Evolutionary conservation across 371 early-diverging fungal genomes (phyloP).

Genomic region (Mortierella sp.): DNA sequence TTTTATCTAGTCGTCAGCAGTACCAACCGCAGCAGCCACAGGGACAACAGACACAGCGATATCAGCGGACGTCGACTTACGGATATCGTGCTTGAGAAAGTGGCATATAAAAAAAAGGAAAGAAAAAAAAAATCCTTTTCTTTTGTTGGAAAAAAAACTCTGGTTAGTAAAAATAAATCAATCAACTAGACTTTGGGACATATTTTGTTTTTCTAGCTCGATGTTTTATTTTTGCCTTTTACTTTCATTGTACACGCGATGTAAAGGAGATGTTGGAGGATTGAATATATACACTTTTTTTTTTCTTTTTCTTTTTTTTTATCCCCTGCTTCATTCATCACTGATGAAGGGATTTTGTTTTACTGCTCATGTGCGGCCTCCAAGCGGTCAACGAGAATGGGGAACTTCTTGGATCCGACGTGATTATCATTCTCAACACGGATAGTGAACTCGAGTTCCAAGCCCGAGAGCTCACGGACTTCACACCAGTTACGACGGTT

Average conservation of each 20-base stretch:
- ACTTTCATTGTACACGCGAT: too few relatives aligned
- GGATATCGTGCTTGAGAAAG: constrained; percentile 3
- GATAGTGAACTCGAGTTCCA: constrained; percentile 38
- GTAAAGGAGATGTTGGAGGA: too few relatives aligned
- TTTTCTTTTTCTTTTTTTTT: background rate
- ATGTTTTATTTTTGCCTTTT: too few relatives aligned
- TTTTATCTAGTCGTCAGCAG: constrained; percentile 7
- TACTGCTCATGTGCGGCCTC: constrained; percentile 16
- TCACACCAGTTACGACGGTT: constrained; percentile 57
- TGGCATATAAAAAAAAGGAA: background rate
- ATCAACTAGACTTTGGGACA: too few relatives aligned
- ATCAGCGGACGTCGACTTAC: constrained; percentile 26
- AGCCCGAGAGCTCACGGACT: constrained; percentile 28
- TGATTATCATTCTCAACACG: constrained; percentile 38
- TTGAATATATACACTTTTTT: too few relatives aligned
- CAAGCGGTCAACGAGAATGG: constrained; percentile 22
- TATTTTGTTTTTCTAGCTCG: too few relatives aligned
- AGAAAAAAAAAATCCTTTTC: constrained; percentile 4
- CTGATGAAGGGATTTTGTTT: background rate
- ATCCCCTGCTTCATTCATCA: too few relatives aligned
- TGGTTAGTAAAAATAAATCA: background rate
- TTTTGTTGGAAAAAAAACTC: background rate
- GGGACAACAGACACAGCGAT: constrained; percentile 6
- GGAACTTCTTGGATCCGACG: constrained; percentile 31
- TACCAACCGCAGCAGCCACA: constrained; percentile 7